phyloP scores from a whole-genome alignment of 768 basidiomycete genomes.

The Phanerochaete sordida region DNA sequence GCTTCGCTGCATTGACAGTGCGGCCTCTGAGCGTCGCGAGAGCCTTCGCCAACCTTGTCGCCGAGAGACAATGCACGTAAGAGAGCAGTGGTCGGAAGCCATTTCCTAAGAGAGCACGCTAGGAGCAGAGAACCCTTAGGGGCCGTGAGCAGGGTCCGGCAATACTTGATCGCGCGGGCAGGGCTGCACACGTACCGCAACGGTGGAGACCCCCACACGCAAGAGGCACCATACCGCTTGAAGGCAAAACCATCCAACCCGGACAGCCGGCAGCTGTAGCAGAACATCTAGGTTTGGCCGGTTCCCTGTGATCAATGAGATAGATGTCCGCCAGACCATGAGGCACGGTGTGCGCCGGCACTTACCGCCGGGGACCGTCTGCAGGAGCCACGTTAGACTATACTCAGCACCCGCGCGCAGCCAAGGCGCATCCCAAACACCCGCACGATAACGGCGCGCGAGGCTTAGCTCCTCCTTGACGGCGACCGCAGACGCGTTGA shows the following conservation, averaged over 20 bases:
- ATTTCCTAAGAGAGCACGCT: neutral
- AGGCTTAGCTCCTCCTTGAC: slow-evolving; percentile 29
- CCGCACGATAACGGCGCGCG: neutral
- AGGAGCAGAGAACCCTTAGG: neutral
- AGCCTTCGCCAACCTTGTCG: neutral
- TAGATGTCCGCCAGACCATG: neutral
- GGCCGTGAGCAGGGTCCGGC: neutral
- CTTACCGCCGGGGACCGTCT: slow-evolving; percentile 19
- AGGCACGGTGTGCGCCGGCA: neutral
- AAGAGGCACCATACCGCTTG: slow-evolving; percentile 16
- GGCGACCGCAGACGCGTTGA: slow-evolving; percentile 41
- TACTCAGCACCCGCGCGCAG: slow-evolving; percentile 12
- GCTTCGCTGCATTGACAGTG: neutral
- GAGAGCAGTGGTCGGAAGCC: neutral
- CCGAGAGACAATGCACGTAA: neutral
- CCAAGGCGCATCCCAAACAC: slow-evolving; percentile 1
- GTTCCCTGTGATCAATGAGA: slow-evolving; percentile 24
- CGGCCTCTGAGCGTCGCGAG: neutral
- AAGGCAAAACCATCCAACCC: slow-evolving; percentile 19
- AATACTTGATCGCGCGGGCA: neutral
- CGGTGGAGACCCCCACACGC: slow-evolving; percentile 32
- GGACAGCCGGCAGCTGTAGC: slow-evolving; percentile 26
- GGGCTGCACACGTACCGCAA: slow-evolving; percentile 33
- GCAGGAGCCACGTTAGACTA: slow-evolving; percentile 9
- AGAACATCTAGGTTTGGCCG: slow-evolving; percentile 24